Base-by-base conservation (phyloP, 2,329 filamentous ascomycete genomes). In the Thielaviopsis populi region DNA sequence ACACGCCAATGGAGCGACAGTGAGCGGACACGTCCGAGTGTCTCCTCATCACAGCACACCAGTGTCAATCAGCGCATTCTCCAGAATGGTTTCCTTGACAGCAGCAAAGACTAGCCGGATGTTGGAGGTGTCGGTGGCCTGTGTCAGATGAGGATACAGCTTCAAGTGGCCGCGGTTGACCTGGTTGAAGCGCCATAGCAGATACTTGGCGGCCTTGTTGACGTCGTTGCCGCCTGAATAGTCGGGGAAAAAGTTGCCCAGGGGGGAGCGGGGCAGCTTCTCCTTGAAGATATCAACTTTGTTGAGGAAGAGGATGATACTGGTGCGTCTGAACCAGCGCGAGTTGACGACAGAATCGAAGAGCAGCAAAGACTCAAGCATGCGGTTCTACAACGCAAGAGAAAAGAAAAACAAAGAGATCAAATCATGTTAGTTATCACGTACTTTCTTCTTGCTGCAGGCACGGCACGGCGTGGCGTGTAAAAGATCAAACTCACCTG, bases 271-370 rank as follows among this genome's bases (percentile, higher is more conserved):
- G 63, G 84, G 84, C 33, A 99, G 84, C 74, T 99, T 99, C 72
- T 91, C 87, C 74, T 94, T 92, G 81, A 99, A 99, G 65, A 99
- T 83, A 77, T 99, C 94, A 69, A 99, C 94, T 75, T 99, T 99
- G 79, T 99, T 99, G 67, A 99, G 81, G 77, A 99, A 99, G 65
- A 99, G 80, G 71, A 99, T 97, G 72, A 99, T 99, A 72, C 91
- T 96, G 13, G 94, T 99, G 70, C 94, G 82, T 88, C 97, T 95
- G 75, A 99, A 99, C 94, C 94, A 99, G 70, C 94, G 82, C 40
- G 94, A 97, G 76, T 99, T 99, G 69, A 99, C 94, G 3, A 99
- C 94, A 1, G 92, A 97, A 75, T 99, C 94, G 73, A 99, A 99
- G 3, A 99, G 81, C 17, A 97, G 83, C 62, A 99, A 75, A 72